Conservation (phyloP, 140 eudicot genomes). For the Erigeron philadelphicus region DNA sequence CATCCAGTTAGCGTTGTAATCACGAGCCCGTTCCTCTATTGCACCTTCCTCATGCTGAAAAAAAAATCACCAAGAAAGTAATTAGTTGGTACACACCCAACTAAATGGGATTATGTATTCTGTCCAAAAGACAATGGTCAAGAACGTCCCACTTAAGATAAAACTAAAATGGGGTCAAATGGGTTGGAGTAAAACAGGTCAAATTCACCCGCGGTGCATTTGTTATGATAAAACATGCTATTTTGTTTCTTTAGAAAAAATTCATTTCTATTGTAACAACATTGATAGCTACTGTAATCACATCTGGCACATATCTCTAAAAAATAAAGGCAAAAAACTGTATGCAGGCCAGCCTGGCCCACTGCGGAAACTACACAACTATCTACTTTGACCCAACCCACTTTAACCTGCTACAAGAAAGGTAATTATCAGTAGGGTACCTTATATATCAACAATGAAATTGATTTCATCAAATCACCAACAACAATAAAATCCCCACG, state of each 20-base stretch:
- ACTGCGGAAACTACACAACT: too few relatives aligned
- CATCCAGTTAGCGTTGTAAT: conserved; percentile 98
- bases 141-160: too few relatives aligned
- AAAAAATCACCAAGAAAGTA: neutral
- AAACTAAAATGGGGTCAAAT: neutral
- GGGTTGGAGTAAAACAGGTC: neutral
- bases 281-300: neutral
- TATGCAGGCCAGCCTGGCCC: neutral
- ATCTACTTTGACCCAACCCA: neutral
- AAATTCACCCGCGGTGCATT: neutral
- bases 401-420: neutral
- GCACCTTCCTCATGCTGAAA: conserved; percentile 95
- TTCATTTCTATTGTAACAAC: neutral
- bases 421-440: conserved; percentile 23
- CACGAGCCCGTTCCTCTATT: conserved; percentile 97
- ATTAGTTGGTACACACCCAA: neutral
- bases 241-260: neutral
- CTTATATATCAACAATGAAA: conserved; percentile 82
- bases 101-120: neutral
- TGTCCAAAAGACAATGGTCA: neutral
- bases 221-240: neutral
- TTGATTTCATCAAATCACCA: conserved; percentile 95
- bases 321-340: neutral
- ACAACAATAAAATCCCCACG: conserved; percentile 97
- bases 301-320: neutral